Percentiles rank a stretch among this genome's conserved stretches.
phyloP scores from a whole-genome alignment of 208 protist genomes.

The Acanthamoeba quina region DNA sequence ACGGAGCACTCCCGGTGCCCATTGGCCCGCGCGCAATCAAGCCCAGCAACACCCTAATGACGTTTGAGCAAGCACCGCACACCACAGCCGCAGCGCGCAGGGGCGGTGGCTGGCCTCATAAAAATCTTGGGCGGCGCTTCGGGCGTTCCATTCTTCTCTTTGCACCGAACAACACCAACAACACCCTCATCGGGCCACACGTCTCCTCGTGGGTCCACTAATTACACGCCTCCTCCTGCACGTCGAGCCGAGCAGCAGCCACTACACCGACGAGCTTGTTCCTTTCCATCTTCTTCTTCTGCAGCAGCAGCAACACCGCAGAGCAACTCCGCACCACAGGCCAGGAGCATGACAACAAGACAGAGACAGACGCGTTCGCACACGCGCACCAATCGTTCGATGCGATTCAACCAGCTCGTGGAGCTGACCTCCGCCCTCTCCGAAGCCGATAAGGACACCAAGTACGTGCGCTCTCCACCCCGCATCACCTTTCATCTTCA shows the following conservation, averaged over 20 bases:
- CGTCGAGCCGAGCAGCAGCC: neutral
- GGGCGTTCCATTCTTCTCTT: neutral
- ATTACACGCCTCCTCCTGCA: neutral
- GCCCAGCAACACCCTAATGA: neutral
- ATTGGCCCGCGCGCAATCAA: slow-evolving; percentile 50
- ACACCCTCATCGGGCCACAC: too few relatives aligned
- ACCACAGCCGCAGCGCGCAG: too few relatives aligned
- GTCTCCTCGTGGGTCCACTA: neutral
- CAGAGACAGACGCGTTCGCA: neutral
- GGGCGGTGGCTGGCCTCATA: neutral
- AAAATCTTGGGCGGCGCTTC: neutral
- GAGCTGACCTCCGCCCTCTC: slow-evolving; percentile 50
- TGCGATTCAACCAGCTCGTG: slow-evolving; percentile 53
- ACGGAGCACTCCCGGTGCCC: neutral
- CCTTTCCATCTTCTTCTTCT: neutral
- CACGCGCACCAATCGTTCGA: slow-evolving; percentile 23
- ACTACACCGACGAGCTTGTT: neutral
- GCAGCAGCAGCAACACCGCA: neutral
- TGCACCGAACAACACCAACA: slow-evolving; percentile 17
- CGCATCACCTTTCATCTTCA: neutral
- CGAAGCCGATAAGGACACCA: slow-evolving; percentile 55
- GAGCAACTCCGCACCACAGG: neutral
- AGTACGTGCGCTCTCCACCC: neutral
- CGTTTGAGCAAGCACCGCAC: neutral
- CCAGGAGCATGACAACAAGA: neutral